Percentiles rank a stretch among this genome's conserved stretches.
Conservation (phyloP, 495 filamentous ascomycete species). For the Penicillium chermesinum region DNA sequence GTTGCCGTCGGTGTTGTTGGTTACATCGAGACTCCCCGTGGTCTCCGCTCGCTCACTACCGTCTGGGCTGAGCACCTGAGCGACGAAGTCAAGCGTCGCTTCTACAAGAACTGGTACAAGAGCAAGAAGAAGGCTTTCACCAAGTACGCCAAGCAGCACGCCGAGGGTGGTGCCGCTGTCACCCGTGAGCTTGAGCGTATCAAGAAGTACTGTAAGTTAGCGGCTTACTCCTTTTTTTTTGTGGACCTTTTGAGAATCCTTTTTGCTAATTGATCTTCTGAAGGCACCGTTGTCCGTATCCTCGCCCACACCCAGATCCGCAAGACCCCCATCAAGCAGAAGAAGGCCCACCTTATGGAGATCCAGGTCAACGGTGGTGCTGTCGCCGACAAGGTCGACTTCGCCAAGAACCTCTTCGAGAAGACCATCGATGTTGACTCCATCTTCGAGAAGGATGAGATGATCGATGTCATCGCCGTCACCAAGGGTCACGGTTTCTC, state of each 20-base stretch:
- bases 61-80: constrained; percentile 99
- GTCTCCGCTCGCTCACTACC: constrained; percentile 98
- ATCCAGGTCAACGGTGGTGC: constrained; percentile 99
- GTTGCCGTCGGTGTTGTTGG: constrained; percentile 98
- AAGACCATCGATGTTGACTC: constrained; percentile 87
- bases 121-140: constrained; percentile 99
- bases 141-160: constrained; percentile 99
- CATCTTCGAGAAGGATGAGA: constrained; percentile 99
- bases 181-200: constrained; percentile 97
- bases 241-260: no score
- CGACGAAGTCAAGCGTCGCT: constrained; percentile 97
- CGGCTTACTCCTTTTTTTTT: no score
- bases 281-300: constrained; percentile 86
- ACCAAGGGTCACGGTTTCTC: constrained; percentile 99
- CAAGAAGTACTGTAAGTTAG: constrained; percentile 94
- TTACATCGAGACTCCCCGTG: constrained; percentile 99
- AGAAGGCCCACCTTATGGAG: constrained; percentile 99
- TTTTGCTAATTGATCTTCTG: background rate
- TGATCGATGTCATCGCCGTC: constrained; percentile 99
- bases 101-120: constrained; percentile 99
- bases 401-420: constrained; percentile 92
- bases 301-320: constrained; percentile 99
- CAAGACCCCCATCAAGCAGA: constrained; percentile 99
- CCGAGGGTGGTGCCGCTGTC: constrained; percentile 84
- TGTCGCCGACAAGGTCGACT: constrained; percentile 92